Base-by-base conservation (phyloP, 257 asterid species). In the Eucommia ulmoides region DNA sequence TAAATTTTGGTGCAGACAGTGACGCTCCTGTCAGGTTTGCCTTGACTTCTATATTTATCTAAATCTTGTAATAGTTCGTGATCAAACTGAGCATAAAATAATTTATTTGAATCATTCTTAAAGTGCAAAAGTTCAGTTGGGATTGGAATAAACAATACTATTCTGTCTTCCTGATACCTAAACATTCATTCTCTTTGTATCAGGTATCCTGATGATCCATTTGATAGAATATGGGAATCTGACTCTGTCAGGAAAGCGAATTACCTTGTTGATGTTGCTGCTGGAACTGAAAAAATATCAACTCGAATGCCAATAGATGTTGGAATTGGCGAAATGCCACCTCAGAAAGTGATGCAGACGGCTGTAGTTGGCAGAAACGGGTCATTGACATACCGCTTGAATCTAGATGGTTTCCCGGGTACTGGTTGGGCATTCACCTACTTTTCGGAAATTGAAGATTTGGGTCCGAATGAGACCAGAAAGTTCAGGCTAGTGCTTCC, bases 341-440 rank as follows among this genome's bases (percentile, higher is more conserved):
- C 99, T 49, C 77, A 81, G 61, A 86, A 83, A 64, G 96, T 86
- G 56, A 80, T 91, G 99, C 96, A 91, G 74, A 91, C 99, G 19
- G 99, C 99, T 57, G 99, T 91, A 49, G 95, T 91, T 24, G 99
- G 99, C 60, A 74, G 94, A 74, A 79, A 91, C 24, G 99, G 99
- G 45, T 65, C 95, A 1, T 55, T 91, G 49, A 81, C 94, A 9
- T 83, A 91, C 65, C 92, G 99, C n/a, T 47, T 86, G 73, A 83
- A 91, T 60, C 88, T 91, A 3, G 87, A 91, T 62, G 99, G 96
- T 23, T 86, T 86, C 71, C 99, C 98, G 19, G 84, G 74, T 63
- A 61, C 29, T 61, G 99, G 95, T 42, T 91, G 99, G 96, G 99
- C 99, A 15, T 78, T 83, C 65, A 66, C 93, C 1, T 91, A 91